A percentile compares a stretch with the other conserved stretches of the same genome.
Conservation (phyloP, 2,329 filamentous ascomycete genomes). For the Aspergillus texensis region DNA sequence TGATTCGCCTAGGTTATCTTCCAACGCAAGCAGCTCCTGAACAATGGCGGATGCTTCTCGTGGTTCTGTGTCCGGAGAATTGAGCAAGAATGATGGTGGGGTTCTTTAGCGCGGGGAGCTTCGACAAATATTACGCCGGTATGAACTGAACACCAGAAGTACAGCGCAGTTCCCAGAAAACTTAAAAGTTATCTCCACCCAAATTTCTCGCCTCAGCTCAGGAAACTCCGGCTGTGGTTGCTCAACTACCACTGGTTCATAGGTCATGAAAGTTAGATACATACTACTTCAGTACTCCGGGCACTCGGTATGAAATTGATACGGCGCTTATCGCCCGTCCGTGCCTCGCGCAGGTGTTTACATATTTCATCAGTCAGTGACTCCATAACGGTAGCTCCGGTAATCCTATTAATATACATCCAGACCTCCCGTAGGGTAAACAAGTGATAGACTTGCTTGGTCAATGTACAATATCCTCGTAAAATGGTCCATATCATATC, state of each 20-base stretch:
- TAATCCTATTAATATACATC: slow-evolving; percentile 3
- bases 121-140: not conserved
- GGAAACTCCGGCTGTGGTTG: too few relatives aligned
- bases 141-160: not conserved
- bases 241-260: not conserved
- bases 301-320: not conserved
- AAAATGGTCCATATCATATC: slow-evolving; percentile 6
- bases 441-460: slow-evolving; percentile 4
- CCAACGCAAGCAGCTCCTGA: not conserved
- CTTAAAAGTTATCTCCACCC: not conserved
- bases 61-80: not conserved
- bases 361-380: not conserved
- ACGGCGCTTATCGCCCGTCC: not conserved
- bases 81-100: slow-evolving; percentile 4
- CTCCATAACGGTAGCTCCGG: not conserved
- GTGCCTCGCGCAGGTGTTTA: not conserved
- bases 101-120: slow-evolving; percentile 6
- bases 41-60: not conserved
- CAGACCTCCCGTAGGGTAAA: not conserved
- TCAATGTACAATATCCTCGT: slow-evolving; percentile 12
- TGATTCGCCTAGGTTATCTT: too few relatives aligned
- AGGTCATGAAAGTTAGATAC: not conserved
- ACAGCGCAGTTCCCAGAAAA: too few relatives aligned
- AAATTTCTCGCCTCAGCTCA: not conserved
- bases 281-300: not conserved